A percentile compares a stretch with the other conserved stretches of the same genome.
These are phyloP conservation scores for Berkeleyomyces basicola DNA, from an alignment of 2,329 filamentous ascomycete genomes.

Conservation along the genomic window DNA sequence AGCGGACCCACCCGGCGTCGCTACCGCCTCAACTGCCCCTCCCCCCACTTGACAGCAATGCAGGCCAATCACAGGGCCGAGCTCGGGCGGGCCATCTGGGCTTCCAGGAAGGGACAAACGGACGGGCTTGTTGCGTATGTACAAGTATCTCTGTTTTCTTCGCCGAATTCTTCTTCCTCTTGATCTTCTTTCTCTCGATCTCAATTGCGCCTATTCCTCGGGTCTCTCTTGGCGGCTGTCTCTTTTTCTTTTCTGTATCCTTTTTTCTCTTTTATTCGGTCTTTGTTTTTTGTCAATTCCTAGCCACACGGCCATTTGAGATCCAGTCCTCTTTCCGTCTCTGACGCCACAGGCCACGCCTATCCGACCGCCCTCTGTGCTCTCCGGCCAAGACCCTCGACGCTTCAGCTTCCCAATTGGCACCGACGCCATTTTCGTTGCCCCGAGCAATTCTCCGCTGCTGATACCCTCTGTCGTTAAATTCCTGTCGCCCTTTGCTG, in stretches of 20 bases:
- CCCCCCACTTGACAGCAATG: neutral
- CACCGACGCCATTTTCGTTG: neutral
- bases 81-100: neutral
- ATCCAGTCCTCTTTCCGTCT: neutral
- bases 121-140: neutral
- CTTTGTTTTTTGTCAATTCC: neutral
- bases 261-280: neutral
- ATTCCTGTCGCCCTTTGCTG: neutral
- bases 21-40: neutral
- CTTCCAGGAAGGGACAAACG: neutral
- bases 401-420: neutral
- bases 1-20: neutral
- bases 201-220: neutral
- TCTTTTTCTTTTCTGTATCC: neutral
- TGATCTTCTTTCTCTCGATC: neutral
- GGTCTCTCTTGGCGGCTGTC: neutral
- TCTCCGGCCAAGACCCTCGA: neutral
- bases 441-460: neutral
- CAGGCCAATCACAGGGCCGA: neutral
- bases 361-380: neutral
- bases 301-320: neutral
- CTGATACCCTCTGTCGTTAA: neutral
- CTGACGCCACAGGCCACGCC: neutral
- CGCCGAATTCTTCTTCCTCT: neutral
- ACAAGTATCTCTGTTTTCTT: neutral